Conservation (phyloP, 2,329 filamentous ascomycete species). For the Madurella fahalii region DNA sequence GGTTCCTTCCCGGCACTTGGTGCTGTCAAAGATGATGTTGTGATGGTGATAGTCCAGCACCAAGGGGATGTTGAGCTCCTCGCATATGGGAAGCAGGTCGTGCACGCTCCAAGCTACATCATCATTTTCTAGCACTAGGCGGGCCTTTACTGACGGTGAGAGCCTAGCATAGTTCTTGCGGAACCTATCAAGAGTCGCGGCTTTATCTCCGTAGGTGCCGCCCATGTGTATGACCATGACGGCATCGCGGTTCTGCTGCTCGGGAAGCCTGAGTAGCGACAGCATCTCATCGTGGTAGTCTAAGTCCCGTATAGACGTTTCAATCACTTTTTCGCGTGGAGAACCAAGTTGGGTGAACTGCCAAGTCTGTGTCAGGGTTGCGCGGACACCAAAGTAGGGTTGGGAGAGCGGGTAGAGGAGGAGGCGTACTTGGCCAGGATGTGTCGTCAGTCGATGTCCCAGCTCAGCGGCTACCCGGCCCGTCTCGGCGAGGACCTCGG, state of each 20-base stretch:
- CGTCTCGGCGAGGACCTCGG: constrained; percentile 69
- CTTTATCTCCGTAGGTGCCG: constrained; percentile 83
- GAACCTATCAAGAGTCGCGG: constrained; percentile 73
- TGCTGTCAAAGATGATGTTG: constrained; percentile 81
- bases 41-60: constrained; percentile 94
- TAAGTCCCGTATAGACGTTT: constrained; percentile 73
- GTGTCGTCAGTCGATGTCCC: constrained; percentile 81
- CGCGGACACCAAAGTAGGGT: too few species aligned
- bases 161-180: constrained; percentile 66
- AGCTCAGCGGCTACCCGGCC: constrained; percentile 73
- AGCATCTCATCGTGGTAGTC: constrained; percentile 87
- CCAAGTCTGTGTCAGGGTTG: constrained; percentile 7
- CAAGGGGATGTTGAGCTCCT: constrained; percentile 89
- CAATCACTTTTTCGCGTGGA: constrained; percentile 71
- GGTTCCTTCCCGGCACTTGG: constrained; percentile 74
- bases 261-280: constrained; percentile 67
- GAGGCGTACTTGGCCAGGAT: constrained; percentile 66
- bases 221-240: constrained; percentile 96
- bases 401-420: too few species aligned
- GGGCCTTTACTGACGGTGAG: constrained; percentile 66
- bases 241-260: constrained; percentile 76
- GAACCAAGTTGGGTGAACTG: constrained; percentile 88
- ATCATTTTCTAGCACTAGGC: constrained; percentile 89
- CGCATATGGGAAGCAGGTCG: constrained; percentile 82
- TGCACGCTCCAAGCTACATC: constrained; percentile 92